Percentiles rank a stretch among this genome's conserved stretches.
Evolutionary conservation across 2,329 filamentous ascomycete species (phyloP).

Genomic region (Fusarium palustre): DNA sequence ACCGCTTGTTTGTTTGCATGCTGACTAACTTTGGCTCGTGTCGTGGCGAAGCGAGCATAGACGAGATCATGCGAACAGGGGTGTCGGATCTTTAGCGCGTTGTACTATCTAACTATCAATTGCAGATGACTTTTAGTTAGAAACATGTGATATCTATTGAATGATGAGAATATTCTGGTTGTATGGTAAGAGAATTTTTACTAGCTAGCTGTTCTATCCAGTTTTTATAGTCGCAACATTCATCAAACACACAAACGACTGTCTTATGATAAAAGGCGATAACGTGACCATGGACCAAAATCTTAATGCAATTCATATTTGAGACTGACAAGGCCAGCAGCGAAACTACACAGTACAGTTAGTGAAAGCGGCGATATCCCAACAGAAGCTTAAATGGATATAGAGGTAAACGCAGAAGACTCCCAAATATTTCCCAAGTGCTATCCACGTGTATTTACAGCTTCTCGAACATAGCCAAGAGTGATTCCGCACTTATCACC

Average conservation of each 20-base stretch:
- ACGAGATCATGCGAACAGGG: constrained; percentile 6
- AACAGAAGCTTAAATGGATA: not conserved
- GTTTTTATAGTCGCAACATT: no score
- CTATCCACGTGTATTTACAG: not conserved
- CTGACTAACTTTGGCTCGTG: constrained; percentile 9
- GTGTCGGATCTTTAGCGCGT: not conserved
- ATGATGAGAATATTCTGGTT: no score
- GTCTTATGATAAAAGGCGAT: not conserved
- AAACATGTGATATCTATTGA: no score
- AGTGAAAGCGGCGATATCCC: fast-evolving
- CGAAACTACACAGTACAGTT: not conserved
- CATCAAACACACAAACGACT: not conserved
- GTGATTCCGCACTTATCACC: not conserved
- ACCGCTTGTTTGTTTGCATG: constrained; percentile 6
- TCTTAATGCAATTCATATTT: not conserved
- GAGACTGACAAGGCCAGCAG: not conserved
- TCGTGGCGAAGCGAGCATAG: constrained; percentile 4
- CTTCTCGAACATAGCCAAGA: not conserved
- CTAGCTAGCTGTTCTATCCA: no score
- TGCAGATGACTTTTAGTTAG: not conserved
- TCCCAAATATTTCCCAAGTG: not conserved
- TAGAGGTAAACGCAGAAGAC: not conserved
- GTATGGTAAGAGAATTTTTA: not conserved
- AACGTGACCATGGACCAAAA: not conserved
- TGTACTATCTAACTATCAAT: no score